These are phyloP conservation scores for Pythium aquatile DNA, from an alignment of 352 stramenopile genomes.

Conservation along the genomic window DNA sequence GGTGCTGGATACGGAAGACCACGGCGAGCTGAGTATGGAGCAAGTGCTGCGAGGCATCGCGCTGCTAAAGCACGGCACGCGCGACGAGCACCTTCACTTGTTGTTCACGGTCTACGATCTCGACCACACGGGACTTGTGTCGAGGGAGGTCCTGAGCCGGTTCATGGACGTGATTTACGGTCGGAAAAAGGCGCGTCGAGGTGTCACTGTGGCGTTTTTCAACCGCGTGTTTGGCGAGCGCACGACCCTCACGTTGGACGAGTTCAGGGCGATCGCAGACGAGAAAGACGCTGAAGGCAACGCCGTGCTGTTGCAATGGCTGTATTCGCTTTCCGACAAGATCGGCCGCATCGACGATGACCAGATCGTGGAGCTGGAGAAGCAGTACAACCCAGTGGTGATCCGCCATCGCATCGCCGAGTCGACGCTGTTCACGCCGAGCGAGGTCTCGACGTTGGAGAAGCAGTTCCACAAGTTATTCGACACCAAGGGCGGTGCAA, in stretches of 20 bases:
- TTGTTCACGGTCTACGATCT: constrained; percentile 87
- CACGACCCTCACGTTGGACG: constrained; percentile 44
- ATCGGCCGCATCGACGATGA: constrained; percentile 71
- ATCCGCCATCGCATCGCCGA: constrained; percentile 79
- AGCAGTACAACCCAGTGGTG: constrained; percentile 75
- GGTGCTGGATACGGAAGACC: constrained; percentile 70
- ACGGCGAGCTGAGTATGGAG: constrained; percentile 58
- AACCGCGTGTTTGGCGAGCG: constrained; percentile 53
- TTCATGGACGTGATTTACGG: constrained; percentile 89
- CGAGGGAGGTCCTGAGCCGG: constrained; percentile 63
- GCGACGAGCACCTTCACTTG: constrained; percentile 71
- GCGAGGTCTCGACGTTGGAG: constrained; percentile 72
- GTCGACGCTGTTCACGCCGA: constrained; percentile 64
- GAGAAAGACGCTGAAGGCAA: constrained; percentile 53
- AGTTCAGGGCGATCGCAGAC: constrained; percentile 61
- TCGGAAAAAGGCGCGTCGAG: constrained; percentile 39
- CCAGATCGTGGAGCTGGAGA: constrained; percentile 69
- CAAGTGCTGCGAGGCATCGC: constrained; percentile 70
- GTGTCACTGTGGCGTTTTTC: constrained; percentile 52
- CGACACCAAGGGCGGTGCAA: constrained; percentile 66
- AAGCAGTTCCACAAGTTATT: constrained; percentile 80
- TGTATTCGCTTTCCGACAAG: constrained; percentile 57
- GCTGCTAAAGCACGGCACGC: constrained; percentile 71
- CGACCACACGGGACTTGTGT: constrained; percentile 56
- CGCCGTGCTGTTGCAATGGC: constrained; percentile 61